Evolutionary conservation across 2,329 filamentous ascomycete species (phyloP), one percentile per base, ranked within the genome.

Genomic region (Pyricularia pennisetigena): DNA sequence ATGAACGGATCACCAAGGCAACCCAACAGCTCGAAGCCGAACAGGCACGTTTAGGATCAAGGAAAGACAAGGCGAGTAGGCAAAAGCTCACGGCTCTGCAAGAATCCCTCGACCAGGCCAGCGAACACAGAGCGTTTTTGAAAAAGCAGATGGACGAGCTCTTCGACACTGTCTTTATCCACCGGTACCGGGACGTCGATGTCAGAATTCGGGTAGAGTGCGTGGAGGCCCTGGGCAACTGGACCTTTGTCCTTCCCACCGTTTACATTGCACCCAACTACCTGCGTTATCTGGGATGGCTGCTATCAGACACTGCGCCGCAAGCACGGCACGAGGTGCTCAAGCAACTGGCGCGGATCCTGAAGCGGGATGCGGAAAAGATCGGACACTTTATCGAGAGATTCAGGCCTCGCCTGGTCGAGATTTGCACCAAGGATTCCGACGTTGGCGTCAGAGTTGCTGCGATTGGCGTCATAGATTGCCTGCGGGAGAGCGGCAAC

Each of bases 161-260:
- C 73, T 97, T 98, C 75, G 91, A 97, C 72, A 91, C 92, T 1
- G 89, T 98, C 64, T 99, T 97, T 76, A 90, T 97, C 32, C 94
- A 99, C 78, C 89, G 95, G 65, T 99, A 98, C 78, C 91, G 95
- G 70, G 95, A 99, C 76, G 88, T 97, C 32, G 95, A 99, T 74
- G 88, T 92, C 7, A 91, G 88, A 73, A 97, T 99, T 72, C 88
- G 95, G 67, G 88, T 90, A 0, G 94, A 97, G 74, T 97, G 94
- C 75, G 89, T 97, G 28, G 88, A 91, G 71, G 92, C 93, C 16
- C 83, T 99, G 9, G 93, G 94, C 30, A 86, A 88, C 59, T 99
- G 95, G 95, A 96, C 98, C 72, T 86, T 89, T 76, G 86, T 86
- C 12, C 87, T 97, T 67, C 92, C 94, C 2, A 92, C 93, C 64